Conservation (phyloP, 1,284 basidiomycete genomes). For the Peniophora sp. region DNA sequence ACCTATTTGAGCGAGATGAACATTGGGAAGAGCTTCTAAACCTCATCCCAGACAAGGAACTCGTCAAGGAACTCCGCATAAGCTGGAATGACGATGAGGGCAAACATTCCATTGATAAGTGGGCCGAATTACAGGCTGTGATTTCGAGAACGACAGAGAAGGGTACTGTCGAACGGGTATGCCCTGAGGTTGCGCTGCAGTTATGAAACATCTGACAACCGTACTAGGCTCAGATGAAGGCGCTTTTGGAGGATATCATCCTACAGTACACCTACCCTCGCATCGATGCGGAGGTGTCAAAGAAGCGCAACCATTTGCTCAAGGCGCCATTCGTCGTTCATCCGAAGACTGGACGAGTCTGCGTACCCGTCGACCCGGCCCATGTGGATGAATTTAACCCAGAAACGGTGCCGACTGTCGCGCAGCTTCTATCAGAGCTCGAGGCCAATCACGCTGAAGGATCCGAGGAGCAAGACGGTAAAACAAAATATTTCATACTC, state of each 20-base stretch:
- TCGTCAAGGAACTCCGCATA: conserved; percentile 39
- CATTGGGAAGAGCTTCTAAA: conserved; percentile 74
- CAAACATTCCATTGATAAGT: conserved; percentile 59
- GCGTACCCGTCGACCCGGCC: conserved; percentile 84
- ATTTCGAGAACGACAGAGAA: conserved; percentile 27
- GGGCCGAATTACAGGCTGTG: conserved; percentile 52
- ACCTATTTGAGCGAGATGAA: conserved; percentile 69
- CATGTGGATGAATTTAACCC: conserved; percentile 85
- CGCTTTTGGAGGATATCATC: conserved; percentile 78
- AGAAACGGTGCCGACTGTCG: conserved; percentile 77
- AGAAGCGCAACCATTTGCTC: conserved; percentile 95
- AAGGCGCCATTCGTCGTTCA: conserved; percentile 98
- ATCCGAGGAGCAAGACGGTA: conserved; percentile 43
- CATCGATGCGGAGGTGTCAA: conserved; percentile 94
- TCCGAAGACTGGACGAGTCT: conserved; percentile 92
- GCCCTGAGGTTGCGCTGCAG: conserved; percentile 8
- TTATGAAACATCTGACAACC: background rate
- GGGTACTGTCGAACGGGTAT: conserved; percentile 23
- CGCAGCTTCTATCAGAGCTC: conserved; percentile 76
- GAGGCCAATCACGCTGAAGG: conserved; percentile 31
- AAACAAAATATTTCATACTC: no score
- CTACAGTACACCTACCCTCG: conserved; percentile 96
- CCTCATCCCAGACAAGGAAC: conserved; percentile 61
- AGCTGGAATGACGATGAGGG: conserved; percentile 58
- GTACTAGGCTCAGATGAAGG: conserved; percentile 26